Conservation (phyloP, 306 rosid species). For the Adenanthera pavonina region DNA sequence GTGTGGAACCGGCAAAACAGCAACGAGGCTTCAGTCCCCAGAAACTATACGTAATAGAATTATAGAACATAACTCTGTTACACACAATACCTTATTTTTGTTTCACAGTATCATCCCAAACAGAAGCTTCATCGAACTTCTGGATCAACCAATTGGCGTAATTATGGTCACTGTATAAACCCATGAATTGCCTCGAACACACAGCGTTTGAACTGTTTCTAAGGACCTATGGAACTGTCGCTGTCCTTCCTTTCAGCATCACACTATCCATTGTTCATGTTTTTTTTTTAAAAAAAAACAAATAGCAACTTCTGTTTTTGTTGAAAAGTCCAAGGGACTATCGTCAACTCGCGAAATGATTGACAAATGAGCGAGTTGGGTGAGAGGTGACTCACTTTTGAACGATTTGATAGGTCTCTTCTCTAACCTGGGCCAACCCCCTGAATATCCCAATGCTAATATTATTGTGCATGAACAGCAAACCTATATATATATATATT, state of each 20-base stretch:
- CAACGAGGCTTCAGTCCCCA: constrained; percentile 1
- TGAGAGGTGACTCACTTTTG: constrained; percentile 15
- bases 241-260: constrained; percentile 4
- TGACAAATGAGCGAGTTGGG: constrained; percentile 33
- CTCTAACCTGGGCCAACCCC: constrained; percentile 33
- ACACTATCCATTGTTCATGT: neutral
- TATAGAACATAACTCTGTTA: constrained; percentile 12
- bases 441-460: neutral
- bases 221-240: neutral
- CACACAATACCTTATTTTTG: neutral
- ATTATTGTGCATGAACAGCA: neutral
- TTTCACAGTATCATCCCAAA: neutral
- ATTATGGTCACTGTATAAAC: neutral
- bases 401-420: constrained; percentile 37
- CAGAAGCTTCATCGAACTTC: neutral
- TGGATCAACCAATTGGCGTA: neutral
- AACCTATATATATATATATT: neutral
- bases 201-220: constrained; percentile 11
- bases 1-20: constrained; percentile 28
- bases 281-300: neutral
- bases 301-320: neutral
- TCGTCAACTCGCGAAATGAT: constrained; percentile 25
- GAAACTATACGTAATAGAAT: constrained; percentile 27
- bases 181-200: constrained; percentile 7
- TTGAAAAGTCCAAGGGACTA: constrained; percentile 32